A percentile compares a stretch with the other conserved stretches of the same genome.
These are phyloP conservation scores for Setaria viridis DNA, from an alignment of 202 grass and related monocot genomes.

Conservation along the genomic window DNA sequence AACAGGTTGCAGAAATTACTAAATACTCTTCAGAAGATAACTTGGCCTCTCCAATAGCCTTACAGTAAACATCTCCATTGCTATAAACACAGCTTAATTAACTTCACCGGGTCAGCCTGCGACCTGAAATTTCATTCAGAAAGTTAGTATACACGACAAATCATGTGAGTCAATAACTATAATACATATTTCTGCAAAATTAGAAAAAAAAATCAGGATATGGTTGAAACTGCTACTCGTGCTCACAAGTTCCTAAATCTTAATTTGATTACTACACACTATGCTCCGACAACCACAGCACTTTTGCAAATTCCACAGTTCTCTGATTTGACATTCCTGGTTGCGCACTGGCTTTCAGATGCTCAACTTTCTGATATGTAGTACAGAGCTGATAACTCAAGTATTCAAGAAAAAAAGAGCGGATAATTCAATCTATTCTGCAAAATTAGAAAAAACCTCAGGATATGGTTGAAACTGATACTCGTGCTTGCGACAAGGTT, in stretches of 20 bases:
- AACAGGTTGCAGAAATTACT: constrained; percentile 36
- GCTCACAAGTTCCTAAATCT: neutral
- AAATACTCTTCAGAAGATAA: constrained; percentile 39
- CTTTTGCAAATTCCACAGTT: neutral
- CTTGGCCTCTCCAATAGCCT: constrained; percentile 31
- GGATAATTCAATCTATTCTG: too few relatives aligned
- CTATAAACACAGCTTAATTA: constrained; percentile 47
- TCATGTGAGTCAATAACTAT: neutral
- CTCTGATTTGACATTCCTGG: neutral
- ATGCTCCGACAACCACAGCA: neutral
- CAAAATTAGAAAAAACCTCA: too few relatives aligned
- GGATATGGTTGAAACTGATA: too few relatives aligned
- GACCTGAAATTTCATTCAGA: constrained; percentile 44
- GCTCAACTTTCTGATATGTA: neutral
- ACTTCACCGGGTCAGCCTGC: constrained; percentile 35
- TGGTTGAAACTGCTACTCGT: neutral
- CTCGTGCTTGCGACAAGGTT: too few relatives aligned
- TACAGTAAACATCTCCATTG: constrained; percentile 13
- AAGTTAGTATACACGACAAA: neutral
- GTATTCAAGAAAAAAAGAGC: too few relatives aligned
- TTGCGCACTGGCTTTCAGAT: neutral
- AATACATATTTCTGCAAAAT: neutral
- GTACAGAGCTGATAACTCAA: neutral
- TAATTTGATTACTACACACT: neutral
- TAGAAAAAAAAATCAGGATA: neutral